Evolutionary conservation across 1,139 yeast genomes (phyloP).

Genomic region (Torulaspora globosa): DNA sequence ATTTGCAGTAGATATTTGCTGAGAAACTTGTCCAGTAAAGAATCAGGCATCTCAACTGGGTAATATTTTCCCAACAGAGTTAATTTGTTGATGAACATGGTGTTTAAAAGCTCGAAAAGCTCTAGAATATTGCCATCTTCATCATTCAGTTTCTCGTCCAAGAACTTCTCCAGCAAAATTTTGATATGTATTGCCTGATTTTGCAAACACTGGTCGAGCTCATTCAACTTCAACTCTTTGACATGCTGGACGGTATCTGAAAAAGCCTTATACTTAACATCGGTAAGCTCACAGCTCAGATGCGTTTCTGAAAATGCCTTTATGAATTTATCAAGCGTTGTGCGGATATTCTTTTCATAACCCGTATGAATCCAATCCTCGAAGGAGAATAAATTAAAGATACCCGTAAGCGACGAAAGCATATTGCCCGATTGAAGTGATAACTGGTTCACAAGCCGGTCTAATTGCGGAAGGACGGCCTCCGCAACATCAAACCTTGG

Average conservation of each 20-base stretch:
- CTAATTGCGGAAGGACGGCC: constrained; percentile 26
- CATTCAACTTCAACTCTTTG: constrained; percentile 21
- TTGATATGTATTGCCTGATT: constrained; percentile 25
- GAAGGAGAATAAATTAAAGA: constrained; percentile 27
- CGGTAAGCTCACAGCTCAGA: constrained; percentile 15
- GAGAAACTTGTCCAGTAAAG: constrained; percentile 21
- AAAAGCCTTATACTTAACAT: constrained; percentile 20
- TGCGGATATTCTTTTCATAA: constrained; percentile 22
- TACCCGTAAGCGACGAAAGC: constrained; percentile 25
- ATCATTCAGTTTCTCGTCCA: constrained; percentile 19
- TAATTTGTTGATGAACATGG: constrained; percentile 31
- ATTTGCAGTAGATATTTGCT: constrained; percentile 20
- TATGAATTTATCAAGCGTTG: constrained; percentile 22
- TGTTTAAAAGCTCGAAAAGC: constrained; percentile 18
- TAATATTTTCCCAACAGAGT: constrained; percentile 30
- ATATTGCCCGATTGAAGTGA: constrained; percentile 29
- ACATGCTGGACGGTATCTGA: constrained; percentile 23
- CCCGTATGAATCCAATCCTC: constrained; percentile 35
- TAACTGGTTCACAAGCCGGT: constrained; percentile 23
- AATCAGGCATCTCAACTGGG: constrained; percentile 25
- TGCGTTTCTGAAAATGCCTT: constrained; percentile 25
- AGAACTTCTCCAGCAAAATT: constrained; percentile 26
- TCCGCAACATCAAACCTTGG: constrained; percentile 22
- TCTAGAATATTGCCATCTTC: constrained; percentile 15
- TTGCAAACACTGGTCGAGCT: constrained; percentile 28